These are phyloP conservation scores for Calonectria pauciramosa DNA, from an alignment of 2,329 filamentous ascomycete genomes.

Conservation along the genomic window DNA sequence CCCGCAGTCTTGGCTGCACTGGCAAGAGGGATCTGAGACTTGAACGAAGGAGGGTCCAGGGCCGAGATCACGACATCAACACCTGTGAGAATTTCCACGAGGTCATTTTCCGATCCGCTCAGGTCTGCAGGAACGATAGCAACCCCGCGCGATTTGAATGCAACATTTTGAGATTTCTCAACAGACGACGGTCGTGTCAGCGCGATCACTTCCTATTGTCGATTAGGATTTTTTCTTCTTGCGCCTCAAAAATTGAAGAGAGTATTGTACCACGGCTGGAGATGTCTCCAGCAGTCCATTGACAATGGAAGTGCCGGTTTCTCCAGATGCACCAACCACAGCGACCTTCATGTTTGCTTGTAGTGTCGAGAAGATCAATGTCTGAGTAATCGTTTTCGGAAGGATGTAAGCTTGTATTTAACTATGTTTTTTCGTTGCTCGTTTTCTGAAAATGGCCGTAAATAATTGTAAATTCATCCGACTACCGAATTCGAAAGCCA, in stretches of 20 bases:
- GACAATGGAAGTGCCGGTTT: slow-evolving; percentile 14
- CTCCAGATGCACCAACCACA: slow-evolving; percentile 19
- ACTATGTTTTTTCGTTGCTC: no score
- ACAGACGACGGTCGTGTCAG: slow-evolving; percentile 11
- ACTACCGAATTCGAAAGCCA: background rate
- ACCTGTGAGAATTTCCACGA: slow-evolving; percentile 2
- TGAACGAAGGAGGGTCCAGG: background rate
- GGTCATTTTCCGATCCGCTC: background rate
- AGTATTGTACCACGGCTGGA: background rate
- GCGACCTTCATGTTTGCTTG: slow-evolving; percentile 12
- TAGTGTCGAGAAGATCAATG: background rate
- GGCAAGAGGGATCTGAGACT: background rate
- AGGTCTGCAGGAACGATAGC: background rate
- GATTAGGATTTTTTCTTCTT: background rate
- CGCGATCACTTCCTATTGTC: slow-evolving; percentile 8
- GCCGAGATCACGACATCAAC: slow-evolving; percentile 8
- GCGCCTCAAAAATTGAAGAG: background rate
- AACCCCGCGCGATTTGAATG: background rate
- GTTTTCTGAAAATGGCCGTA: no score
- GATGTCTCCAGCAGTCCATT: slow-evolving; percentile 2
- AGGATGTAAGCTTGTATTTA: background rate
- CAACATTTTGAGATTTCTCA: background rate
- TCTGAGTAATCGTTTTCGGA: background rate
- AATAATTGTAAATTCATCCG: background rate
- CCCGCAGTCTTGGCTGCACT: slow-evolving; percentile 9